Evolutionary conservation across 108 stramenopile species (phyloP).

Genomic region (Cyclotella cryptica): DNA sequence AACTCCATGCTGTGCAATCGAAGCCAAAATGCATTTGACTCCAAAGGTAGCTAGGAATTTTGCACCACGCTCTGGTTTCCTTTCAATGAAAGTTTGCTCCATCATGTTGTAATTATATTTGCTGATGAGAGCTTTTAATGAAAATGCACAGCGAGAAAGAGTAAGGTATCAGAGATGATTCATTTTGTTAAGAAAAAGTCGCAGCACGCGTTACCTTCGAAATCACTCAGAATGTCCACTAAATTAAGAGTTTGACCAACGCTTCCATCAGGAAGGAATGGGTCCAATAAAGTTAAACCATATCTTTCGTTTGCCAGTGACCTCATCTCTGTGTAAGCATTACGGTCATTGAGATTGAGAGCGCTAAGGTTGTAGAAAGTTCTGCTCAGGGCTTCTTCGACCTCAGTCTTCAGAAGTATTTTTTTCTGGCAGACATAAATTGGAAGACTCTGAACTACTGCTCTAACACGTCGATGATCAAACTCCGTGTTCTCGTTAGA

Average conservation of each 20-base stretch:
- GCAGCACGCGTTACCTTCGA: constrained; percentile 41
- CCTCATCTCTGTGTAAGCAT: constrained; percentile 70
- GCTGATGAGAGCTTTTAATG: constrained; percentile 49
- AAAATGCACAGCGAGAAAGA: too few relatives aligned
- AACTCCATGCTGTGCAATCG: constrained; percentile 68
- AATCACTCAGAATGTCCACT: constrained; percentile 68
- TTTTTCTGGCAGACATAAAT: constrained; percentile 33
- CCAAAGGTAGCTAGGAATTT: constrained; percentile 63
- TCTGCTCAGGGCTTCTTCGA: constrained; percentile 48
- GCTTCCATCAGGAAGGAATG: constrained; percentile 63
- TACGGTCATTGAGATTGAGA: constrained; percentile 72
- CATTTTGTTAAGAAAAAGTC: neutral
- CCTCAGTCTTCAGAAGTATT: constrained; percentile 44
- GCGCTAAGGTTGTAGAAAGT: constrained; percentile 72
- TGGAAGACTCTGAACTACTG: constrained; percentile 21
- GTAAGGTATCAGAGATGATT: constrained; percentile 2
- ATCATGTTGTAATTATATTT: constrained; percentile 74
- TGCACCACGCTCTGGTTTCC: constrained; percentile 48
- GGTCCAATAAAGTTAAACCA: constrained; percentile 58
- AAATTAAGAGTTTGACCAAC: constrained; percentile 68
- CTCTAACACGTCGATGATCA: constrained; percentile 23
- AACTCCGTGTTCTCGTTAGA: neutral
- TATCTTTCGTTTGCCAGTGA: constrained; percentile 56
- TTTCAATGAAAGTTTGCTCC: constrained; percentile 73
- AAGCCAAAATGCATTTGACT: constrained; percentile 43